Percentiles rank a stretch among this genome's conserved stretches.
phyloP scores from a whole-genome alignment of 805 yeast genomes.

The Osmozyma mogii region DNA sequence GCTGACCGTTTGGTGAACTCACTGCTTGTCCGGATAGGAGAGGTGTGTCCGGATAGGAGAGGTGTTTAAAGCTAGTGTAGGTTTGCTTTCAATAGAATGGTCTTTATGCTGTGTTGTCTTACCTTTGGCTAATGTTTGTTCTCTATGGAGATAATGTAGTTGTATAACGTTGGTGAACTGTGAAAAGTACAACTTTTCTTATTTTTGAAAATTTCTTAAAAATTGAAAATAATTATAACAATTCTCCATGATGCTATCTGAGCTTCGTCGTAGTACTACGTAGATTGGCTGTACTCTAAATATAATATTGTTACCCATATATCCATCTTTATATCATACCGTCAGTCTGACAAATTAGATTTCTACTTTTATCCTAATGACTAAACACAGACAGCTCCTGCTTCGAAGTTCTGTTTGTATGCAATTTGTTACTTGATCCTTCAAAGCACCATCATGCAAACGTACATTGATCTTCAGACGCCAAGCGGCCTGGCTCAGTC shows the following conservation, averaged over 20 bases:
- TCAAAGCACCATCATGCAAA: too few relatives aligned
- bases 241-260: conserved; percentile 2
- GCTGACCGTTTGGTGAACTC: too few relatives aligned
- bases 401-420: too few relatives aligned
- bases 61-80: neutral
- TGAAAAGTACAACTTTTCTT: neutral
- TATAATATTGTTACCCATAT: neutral
- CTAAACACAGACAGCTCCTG: too few relatives aligned
- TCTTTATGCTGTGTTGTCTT: neutral
- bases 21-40: too few relatives aligned
- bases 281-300: conserved; percentile 12
- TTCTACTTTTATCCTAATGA: too few relatives aligned
- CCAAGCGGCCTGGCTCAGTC: conserved; percentile 2
- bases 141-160: neutral
- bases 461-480: neutral
- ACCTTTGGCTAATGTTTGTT: conserved; percentile 1
- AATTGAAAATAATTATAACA: conserved; percentile 1
- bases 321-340: neutral
- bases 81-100: neutral
- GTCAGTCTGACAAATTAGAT: neutral
- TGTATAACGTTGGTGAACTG: neutral
- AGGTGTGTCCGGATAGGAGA: neutral
- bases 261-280: too few relatives aligned
- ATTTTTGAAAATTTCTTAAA: neutral
- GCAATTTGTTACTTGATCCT: too few relatives aligned